Evolutionary conservation across 768 basidiomycete species (phyloP).

Genomic region (Russula olivacea): DNA sequence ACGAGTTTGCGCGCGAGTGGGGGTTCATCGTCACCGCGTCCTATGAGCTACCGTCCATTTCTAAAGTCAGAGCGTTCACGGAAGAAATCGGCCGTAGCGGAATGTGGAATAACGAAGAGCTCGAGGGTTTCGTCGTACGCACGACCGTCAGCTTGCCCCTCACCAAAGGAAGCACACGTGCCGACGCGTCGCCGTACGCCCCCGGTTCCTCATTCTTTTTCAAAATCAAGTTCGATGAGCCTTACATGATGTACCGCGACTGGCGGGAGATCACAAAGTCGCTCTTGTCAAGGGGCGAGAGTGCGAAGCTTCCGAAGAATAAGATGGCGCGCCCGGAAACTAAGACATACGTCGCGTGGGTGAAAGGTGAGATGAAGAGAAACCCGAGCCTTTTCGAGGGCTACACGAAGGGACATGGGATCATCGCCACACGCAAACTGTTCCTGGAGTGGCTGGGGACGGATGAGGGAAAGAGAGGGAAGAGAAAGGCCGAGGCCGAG

Average conservation of each 20-base stretch:
- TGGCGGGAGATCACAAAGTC: conserved; percentile 91
- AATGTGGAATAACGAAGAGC: conserved; percentile 73
- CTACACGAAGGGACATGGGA: conserved; percentile 70
- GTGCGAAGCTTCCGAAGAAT: conserved; percentile 46
- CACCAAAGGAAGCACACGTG: conserved; percentile 29
- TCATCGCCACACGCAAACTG: conserved; percentile 73
- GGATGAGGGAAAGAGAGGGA: conserved; percentile 38
- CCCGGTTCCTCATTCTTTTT: conserved; percentile 91
- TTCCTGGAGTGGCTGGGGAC: conserved; percentile 66
- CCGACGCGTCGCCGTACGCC: conserved; percentile 54
- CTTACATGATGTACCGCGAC: conserved; percentile 97
- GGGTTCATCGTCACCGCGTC: conserved; percentile 82
- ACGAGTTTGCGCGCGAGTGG: conserved; percentile 81
- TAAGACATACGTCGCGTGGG: conserved; percentile 75
- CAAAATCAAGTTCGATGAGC: conserved; percentile 98
- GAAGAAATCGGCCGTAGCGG: conserved; percentile 59
- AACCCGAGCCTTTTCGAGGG: conserved; percentile 55
- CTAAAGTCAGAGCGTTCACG: conserved; percentile 69
- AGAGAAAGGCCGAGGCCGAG: conserved; percentile 30
- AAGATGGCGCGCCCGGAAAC: conserved; percentile 78
- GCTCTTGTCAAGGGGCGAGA: conserved; percentile 43
- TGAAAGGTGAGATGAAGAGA: conserved; percentile 61
- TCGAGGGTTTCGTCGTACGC: conserved; percentile 95
- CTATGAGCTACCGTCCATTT: conserved; percentile 50
- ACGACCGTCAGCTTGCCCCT: conserved; percentile 51